These are phyloP conservation scores for Reticulascus tulasneorum DNA, from an alignment of 2,329 filamentous ascomycete genomes.

Conservation along the genomic window DNA sequence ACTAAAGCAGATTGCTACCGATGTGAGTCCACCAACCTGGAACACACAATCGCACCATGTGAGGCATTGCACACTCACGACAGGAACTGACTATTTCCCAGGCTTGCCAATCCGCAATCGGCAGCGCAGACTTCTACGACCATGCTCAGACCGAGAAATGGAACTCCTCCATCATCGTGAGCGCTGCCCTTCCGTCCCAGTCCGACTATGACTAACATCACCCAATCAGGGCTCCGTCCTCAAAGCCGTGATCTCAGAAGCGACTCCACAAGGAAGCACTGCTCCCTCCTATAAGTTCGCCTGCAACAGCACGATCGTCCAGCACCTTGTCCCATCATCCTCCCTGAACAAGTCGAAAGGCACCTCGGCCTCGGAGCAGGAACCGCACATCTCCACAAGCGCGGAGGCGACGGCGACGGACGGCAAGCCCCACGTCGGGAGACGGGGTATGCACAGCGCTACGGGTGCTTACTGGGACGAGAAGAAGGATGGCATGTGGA, in stretches of 20 bases:
- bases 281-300: constrained; percentile 82
- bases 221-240: constrained; percentile 67
- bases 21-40: constrained; percentile 54
- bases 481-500: constrained; percentile 87
- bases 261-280: constrained; percentile 52
- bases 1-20: constrained; percentile 79
- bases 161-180: constrained; percentile 94
- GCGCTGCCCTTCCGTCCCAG: constrained; percentile 20
- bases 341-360: constrained; percentile 58
- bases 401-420: constrained; percentile 53
- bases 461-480: constrained; percentile 87
- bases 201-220: constrained; percentile 4
- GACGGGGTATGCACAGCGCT: constrained; percentile 85
- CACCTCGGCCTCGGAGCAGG: constrained; percentile 41
- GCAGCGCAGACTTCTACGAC: constrained; percentile 74
- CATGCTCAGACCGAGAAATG: constrained; percentile 80
- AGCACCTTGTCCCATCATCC: constrained; percentile 74
- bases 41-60: no score
- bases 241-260: constrained; percentile 72
- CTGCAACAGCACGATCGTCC: constrained; percentile 97
- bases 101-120: constrained; percentile 80
- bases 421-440: constrained; percentile 69
- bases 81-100: constrained; percentile 31
- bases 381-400: constrained; percentile 53
- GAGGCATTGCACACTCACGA: neutral